Evolutionary conservation across 306 rosid species (phyloP).

Genomic region (Ormosia emarginata): DNA sequence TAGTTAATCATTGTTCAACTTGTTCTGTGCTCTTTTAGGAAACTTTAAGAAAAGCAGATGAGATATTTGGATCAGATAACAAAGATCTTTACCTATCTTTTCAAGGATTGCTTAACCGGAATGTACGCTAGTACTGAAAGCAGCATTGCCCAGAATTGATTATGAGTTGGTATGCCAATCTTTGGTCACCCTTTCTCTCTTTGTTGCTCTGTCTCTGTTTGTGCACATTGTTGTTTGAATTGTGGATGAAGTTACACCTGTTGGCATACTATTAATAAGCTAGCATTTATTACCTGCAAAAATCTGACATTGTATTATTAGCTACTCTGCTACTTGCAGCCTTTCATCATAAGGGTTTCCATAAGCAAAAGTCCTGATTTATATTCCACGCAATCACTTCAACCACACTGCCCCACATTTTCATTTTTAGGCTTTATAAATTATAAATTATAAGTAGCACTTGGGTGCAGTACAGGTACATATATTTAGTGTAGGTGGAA

Average conservation of each 20-base stretch:
- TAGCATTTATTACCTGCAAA: background rate
- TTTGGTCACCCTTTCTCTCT: slow-evolving; percentile 8
- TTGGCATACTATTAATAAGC: background rate
- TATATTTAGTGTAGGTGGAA: background rate
- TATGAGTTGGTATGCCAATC: slow-evolving; percentile 38
- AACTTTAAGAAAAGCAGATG: slow-evolving; percentile 94
- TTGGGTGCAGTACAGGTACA: background rate
- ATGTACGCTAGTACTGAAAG: slow-evolving; percentile 48
- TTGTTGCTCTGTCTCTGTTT: background rate
- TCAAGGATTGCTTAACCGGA: slow-evolving; percentile 91
- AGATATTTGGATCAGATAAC: slow-evolving; percentile 93
- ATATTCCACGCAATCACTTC: background rate
- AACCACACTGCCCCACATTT: background rate
- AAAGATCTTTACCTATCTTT: slow-evolving; percentile 86
- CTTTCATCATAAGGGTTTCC: background rate
- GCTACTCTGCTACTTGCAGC: background rate
- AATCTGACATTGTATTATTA: background rate
- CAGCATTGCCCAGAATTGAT: slow-evolving; percentile 28
- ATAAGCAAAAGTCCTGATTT: background rate
- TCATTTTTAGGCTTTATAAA: background rate
- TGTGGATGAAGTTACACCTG: background rate
- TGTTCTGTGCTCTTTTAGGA: slow-evolving; percentile 51
- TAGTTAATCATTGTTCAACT: slow-evolving; percentile 9
- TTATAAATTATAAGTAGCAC: background rate
- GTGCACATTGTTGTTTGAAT: background rate